Evolutionary conservation across 352 stramenopile species (phyloP).

Genomic region (Globisporangium middletonii): DNA sequence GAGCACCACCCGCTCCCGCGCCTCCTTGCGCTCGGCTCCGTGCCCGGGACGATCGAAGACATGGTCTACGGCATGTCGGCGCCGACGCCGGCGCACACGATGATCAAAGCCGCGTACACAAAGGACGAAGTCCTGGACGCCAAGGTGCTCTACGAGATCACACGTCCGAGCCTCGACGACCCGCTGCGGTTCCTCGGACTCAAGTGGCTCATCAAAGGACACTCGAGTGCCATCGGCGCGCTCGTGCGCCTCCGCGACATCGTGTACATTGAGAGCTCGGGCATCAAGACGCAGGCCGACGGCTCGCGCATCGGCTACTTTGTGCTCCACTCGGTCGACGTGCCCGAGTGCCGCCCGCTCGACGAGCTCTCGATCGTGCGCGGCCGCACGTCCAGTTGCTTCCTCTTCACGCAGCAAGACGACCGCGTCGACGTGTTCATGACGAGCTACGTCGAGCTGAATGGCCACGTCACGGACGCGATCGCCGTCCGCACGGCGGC

Average conservation of each 20-base stretch:
- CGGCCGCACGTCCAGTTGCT: slow-evolving; percentile 27
- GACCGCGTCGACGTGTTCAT: slow-evolving; percentile 45
- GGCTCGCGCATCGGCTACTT: slow-evolving; percentile 50
- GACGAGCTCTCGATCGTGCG: slow-evolving; percentile 33
- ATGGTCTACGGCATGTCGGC: slow-evolving; percentile 38
- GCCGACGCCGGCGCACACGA: slow-evolving; percentile 24
- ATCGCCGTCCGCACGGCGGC: slow-evolving; percentile 19
- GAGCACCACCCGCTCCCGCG: slow-evolving; percentile 10
- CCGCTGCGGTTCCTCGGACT: slow-evolving; percentile 47
- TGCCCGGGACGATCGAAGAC: slow-evolving; percentile 44
- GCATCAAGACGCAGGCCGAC: slow-evolving; percentile 21
- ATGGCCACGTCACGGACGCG: slow-evolving; percentile 32
- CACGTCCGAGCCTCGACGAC: slow-evolving; percentile 20
- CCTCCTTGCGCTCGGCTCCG: slow-evolving; percentile 33
- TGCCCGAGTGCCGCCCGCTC: slow-evolving; percentile 23
- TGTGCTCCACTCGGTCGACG: slow-evolving; percentile 56
- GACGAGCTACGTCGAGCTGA: slow-evolving; percentile 30
- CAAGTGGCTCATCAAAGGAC: slow-evolving; percentile 26
- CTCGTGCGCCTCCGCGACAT: slow-evolving; percentile 36
- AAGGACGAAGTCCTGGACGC: slow-evolving; percentile 30
- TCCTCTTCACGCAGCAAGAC: slow-evolving; percentile 21
- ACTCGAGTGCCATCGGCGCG: slow-evolving; percentile 14
- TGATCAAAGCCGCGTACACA: slow-evolving; percentile 30
- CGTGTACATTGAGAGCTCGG: slow-evolving; percentile 52
- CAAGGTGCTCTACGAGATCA: slow-evolving; percentile 32